Base-by-base conservation (phyloP, 805 yeast genomes). In the Cyberlindnera galapagoensis region DNA sequence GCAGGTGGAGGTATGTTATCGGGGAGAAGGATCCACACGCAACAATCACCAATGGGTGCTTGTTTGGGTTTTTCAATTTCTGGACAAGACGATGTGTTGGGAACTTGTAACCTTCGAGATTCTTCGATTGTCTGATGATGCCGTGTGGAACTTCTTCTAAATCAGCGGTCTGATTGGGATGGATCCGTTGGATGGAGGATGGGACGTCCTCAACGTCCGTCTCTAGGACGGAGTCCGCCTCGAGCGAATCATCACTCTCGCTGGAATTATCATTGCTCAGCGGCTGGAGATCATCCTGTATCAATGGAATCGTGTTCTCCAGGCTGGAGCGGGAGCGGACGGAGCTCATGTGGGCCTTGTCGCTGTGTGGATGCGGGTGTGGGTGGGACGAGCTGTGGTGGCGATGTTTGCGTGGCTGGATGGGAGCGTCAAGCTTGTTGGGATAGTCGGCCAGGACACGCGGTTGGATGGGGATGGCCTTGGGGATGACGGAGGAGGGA, bases 21-120 rank as follows among this genome's bases (percentile, higher is more conserved):
- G 98, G 98, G 3, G 95, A 83, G 52, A 90, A 92, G 3, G 96
- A 86, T 7, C 98, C 98, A 60, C 98, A 92, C 2, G 97, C 97
- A 18, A 92, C 97, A 33, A 92, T 73, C 9, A 92, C 97, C 43
- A 92, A 66, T 1, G 98, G 98, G 44, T 76, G 69, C 59, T 90
- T 90, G 40, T 79, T 65, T 35, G 80, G 75, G 49, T 86, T 92
- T 36, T 72, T 60, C 49, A 88, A 58, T 34, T 69, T 69, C 16
- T 76, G 74, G 19, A 84, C 80, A 33, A 90, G 65, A 38, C 97
- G 65, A 60, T 92, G 97, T 2, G 81, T 73, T 3, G 98, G 98
- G 57, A 92, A 92, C 36, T 65, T 57, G 59, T 92, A 92, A 29
- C 74, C 70, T 10, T 69, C 71, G 17, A 88, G 58, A 9, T 59